phyloP scores from a whole-genome alignment of 768 basidiomycete species.

The Calocera cornea region DNA sequence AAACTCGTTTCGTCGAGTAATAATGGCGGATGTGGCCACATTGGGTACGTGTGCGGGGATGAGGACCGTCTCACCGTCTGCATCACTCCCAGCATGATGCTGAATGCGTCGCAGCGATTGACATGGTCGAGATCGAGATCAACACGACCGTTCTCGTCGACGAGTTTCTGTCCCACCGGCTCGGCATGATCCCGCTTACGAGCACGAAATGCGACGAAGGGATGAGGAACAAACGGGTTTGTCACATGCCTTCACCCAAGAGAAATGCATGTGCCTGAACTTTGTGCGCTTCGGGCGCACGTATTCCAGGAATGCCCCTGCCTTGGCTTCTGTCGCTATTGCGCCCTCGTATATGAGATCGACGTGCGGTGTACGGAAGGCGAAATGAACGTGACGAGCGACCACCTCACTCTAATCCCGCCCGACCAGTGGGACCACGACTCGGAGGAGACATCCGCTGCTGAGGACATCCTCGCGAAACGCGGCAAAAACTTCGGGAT shows the following conservation, averaged over 20 bases:
- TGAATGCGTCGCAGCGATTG: conserved; percentile 53
- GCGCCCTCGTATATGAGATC: conserved; percentile 72
- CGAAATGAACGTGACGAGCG: conserved; percentile 69
- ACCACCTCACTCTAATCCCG: conserved; percentile 37
- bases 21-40: conserved; percentile 95
- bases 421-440: conserved; percentile 33
- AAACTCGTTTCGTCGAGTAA: conserved; percentile 82
- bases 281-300: not conserved
- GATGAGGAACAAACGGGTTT: conserved; percentile 62
- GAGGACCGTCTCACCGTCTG: not conserved
- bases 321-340: conserved; percentile 66
- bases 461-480: conserved; percentile 57
- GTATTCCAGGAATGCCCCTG: conserved; percentile 76
- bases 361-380: conserved; percentile 60
- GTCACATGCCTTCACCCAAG: conserved; percentile 18
- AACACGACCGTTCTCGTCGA: conserved; percentile 92
- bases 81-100: not conserved
- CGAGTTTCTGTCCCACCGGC: conserved; percentile 91
- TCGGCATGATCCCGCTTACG: conserved; percentile 85
- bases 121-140: conserved; percentile 82
- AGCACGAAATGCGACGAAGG: conserved; percentile 81
- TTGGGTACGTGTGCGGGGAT: conserved; percentile 47
- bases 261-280: conserved; percentile 3
- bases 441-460: conserved; percentile 27
- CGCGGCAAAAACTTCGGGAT: conserved; percentile 61